phyloP scores from a whole-genome alignment of 768 basidiomycete species.

The Guyanaporus albipodus region DNA sequence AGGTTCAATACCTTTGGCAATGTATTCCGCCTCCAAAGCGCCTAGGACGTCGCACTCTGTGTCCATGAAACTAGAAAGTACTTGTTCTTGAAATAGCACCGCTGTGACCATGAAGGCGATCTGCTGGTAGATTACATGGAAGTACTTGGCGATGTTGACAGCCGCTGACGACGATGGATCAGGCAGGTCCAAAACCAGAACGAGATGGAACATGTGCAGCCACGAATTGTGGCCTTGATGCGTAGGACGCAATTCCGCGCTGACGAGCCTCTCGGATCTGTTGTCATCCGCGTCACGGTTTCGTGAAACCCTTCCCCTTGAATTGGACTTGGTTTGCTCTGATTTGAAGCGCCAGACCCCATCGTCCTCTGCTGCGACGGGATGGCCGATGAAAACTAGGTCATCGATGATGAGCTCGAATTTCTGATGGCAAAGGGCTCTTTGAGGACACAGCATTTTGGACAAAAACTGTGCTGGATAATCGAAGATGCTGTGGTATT shows the following conservation, averaged over 20 bases:
- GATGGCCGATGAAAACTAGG: conserved; percentile 91
- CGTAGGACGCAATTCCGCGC: conserved; percentile 32
- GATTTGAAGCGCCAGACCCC: conserved; percentile 72
- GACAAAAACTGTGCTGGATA: conserved; percentile 82
- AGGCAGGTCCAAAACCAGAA: conserved; percentile 83
- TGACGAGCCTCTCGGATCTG: conserved; percentile 30
- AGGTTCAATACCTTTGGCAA: conserved; percentile 59
- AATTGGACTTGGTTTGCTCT: conserved; percentile 50
- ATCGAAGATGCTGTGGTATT: conserved; percentile 71
- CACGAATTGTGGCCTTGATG: conserved; percentile 38
- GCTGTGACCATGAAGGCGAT: conserved; percentile 88
- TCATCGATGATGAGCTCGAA: conserved; percentile 92
- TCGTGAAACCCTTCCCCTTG: conserved; percentile 55
- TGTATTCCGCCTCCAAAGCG: conserved; percentile 64
- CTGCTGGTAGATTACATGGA: conserved; percentile 86
- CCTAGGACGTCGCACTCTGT: conserved; percentile 70
- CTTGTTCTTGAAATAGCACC: conserved; percentile 89
- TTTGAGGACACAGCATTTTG: conserved; percentile 71
- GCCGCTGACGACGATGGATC: conserved; percentile 84
- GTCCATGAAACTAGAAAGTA: conserved; percentile 81
- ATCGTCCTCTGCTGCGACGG: conserved; percentile 74
- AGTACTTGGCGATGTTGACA: conserved; percentile 72
- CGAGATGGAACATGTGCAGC: conserved; percentile 80
- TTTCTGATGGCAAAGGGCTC: conserved; percentile 85
- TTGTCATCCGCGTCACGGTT: conserved; percentile 38